phyloP scores from a whole-genome alignment of 495 filamentous ascomycete species.

The Tuber indicum region DNA sequence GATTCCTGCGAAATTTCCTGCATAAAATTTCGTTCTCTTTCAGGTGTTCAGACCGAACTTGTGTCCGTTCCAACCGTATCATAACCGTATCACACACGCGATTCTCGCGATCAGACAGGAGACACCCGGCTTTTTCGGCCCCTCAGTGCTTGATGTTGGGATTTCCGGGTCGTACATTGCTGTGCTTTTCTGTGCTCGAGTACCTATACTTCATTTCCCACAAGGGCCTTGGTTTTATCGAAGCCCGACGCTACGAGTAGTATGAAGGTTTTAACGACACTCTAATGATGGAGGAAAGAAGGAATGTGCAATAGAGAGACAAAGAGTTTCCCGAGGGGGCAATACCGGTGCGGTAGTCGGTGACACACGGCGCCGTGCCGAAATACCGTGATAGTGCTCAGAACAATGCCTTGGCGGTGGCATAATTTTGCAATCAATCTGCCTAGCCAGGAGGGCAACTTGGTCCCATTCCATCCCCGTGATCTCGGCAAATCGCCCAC shows the following conservation, averaged over 20 bases:
- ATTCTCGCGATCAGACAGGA: neutral
- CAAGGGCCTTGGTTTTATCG: neutral
- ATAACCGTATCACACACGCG: neutral
- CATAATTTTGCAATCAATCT: neutral
- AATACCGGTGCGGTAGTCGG: neutral
- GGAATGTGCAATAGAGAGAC: neutral
- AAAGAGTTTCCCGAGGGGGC: neutral
- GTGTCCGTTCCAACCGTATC: neutral
- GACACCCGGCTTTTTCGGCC: neutral
- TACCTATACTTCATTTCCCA: neutral
- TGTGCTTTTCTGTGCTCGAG: neutral
- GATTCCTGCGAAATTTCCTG: neutral
- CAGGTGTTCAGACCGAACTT: neutral
- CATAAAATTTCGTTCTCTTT: neutral
- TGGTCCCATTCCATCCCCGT: neutral
- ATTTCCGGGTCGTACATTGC: neutral
- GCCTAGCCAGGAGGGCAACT: neutral
- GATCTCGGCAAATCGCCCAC: neutral
- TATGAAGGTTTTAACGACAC: neutral
- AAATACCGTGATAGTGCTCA: neutral
- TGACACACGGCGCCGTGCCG: neutral
- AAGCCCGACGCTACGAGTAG: neutral
- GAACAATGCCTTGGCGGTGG: neutral
- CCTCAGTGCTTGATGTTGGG: neutral
- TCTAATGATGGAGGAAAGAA: neutral